These are phyloP conservation scores for Tribonema minus DNA, from an alignment of 108 stramenopile genomes.

Conservation along the genomic window DNA sequence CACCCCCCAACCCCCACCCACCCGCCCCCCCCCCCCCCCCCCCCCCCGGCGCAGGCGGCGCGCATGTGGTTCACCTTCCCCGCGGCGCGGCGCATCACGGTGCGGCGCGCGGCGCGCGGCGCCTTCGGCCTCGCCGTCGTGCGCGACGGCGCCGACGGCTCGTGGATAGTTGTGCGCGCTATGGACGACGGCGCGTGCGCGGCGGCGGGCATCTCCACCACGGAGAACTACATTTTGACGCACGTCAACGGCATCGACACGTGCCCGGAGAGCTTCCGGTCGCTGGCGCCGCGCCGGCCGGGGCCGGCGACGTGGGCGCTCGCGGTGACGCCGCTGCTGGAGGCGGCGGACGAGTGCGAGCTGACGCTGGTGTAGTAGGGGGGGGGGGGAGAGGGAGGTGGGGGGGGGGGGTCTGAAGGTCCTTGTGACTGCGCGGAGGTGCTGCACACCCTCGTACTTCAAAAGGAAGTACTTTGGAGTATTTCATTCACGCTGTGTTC, in stretches of 20 bases:
- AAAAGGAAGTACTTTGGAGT: no score
- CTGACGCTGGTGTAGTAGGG: neutral
- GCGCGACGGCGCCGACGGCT: neutral
- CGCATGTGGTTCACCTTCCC: neutral
- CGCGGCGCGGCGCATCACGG: neutral
- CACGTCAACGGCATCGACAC: neutral
- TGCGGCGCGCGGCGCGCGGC: neutral
- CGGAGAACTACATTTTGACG: neutral
- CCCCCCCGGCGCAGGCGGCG: neutral
- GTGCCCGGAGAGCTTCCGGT: neutral
- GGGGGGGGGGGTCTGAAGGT: no score
- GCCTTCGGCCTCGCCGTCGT: neutral
- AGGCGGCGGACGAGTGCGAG: neutral
- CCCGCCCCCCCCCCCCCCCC: neutral
- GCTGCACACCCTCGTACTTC: no score
- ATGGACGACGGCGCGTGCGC: neutral
- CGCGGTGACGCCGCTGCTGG: neutral
- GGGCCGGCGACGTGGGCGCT: neutral
- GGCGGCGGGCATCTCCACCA: neutral
- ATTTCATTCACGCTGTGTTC: no score
- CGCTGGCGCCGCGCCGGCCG: neutral
- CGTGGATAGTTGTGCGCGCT: neutral
- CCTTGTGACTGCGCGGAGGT: no score
- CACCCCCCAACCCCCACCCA: no score
- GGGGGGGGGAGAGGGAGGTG: no score